Base-by-base conservation (phyloP, 1,139 yeast genomes). In the Pneumocystis carinii region DNA sequence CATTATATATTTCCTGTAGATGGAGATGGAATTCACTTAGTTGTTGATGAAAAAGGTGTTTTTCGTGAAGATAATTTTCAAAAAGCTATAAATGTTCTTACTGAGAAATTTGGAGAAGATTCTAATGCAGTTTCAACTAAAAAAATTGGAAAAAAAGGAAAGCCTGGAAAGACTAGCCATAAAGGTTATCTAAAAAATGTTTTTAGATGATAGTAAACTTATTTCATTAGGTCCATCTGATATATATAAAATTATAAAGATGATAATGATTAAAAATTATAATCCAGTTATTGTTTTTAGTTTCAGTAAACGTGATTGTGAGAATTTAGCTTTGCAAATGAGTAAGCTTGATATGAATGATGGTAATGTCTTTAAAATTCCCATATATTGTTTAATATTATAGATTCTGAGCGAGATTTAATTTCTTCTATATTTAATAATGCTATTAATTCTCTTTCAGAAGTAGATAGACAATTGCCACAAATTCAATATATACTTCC, bases 221-320 rank as follows among this genome's bases (percentile, higher is more conserved):
- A 24, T 48, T 24, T 48, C 8, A 24, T 14, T 48, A 48, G 70
- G 87, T 1, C 85, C 86, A 69, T 83, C 95, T 7, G 99, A 94
- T 76, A 92, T 94, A 67, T 92, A 92, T 75, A 92, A 92, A 73
- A 94, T 94, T 72, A 96, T 94, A 63, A 90, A 90, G 74, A 92
- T 94, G 97, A 90, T 94, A 72, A 92, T 95, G 87, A 81, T 86
- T 77, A 90, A 90, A 72, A 86, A 90, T 71, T 92, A 89, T 75
- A 92, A 92, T 71, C 99, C 99, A 0, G 98, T 94, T 59, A 94
- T 94, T 78, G 97, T 94, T 17, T 94, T 94, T 76, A 89, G 97
- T 37, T 94, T 94, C 73, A 86, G 95, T 71, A 94, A 94, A 73
- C 83, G 97, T 72, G 98, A 94, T 72, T 94, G 98, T 77, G 99